Conservation (phyloP, 805 yeast species). For the Sugiyamaella floridensis region DNA sequence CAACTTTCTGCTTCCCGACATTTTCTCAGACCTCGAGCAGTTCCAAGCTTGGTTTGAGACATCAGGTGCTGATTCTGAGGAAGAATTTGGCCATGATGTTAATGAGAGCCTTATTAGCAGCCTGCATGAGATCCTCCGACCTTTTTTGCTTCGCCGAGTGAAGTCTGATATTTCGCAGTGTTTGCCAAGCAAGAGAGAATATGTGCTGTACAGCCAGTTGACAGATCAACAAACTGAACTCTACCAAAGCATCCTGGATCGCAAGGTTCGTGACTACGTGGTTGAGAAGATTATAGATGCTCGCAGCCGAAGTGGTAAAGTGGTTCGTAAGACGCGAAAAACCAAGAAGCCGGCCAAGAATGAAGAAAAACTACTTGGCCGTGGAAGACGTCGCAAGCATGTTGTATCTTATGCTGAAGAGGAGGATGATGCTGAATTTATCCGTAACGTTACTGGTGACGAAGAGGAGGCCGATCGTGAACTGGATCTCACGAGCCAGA, state of each 20-base stretch:
- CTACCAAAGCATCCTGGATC: slow-evolving; percentile 43
- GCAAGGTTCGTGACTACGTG: slow-evolving; percentile 31
- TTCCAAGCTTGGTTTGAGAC: slow-evolving; percentile 95
- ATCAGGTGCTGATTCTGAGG: slow-evolving; percentile 18
- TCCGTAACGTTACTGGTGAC: slow-evolving; percentile 9
- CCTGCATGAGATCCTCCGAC: slow-evolving; percentile 80
- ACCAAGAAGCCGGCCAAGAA: neutral
- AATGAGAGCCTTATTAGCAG: slow-evolving; percentile 48
- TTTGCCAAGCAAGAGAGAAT: slow-evolving; percentile 87
- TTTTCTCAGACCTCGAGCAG: slow-evolving; percentile 80
- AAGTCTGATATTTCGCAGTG: slow-evolving; percentile 62
- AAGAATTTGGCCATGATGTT: slow-evolving; percentile 40
- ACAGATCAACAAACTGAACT: slow-evolving; percentile 57
- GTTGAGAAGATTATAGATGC: slow-evolving; percentile 23
- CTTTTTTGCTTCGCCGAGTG: slow-evolving; percentile 76
- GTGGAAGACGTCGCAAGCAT: neutral
- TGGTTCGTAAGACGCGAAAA: slow-evolving; percentile 1
- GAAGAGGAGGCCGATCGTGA: neutral
- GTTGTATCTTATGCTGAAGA: slow-evolving; percentile 3
- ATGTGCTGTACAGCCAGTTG: slow-evolving; percentile 66
- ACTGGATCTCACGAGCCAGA: slow-evolving; percentile 10
- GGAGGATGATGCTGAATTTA: slow-evolving; percentile 29
- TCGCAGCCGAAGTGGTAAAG: slow-evolving; percentile 3
- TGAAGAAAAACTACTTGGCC: neutral
- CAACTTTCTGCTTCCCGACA: slow-evolving; percentile 87